phyloP scores from a whole-genome alignment of 208 protist genomes.

The Leishmania lainsoni region DNA sequence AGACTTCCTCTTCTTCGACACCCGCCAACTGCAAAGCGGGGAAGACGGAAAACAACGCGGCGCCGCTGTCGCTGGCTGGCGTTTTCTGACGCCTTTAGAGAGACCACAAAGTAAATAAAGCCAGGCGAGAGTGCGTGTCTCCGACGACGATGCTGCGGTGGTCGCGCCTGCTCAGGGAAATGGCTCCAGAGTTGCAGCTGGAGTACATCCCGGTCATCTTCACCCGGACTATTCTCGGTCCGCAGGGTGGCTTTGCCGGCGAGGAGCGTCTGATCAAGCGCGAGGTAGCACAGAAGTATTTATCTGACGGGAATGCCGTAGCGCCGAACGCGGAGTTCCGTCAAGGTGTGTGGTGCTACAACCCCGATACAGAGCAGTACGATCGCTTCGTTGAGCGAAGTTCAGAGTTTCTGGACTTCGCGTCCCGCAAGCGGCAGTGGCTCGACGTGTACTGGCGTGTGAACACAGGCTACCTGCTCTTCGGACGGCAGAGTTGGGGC shows the following conservation, averaged over 20 bases:
- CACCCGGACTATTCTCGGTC: conserved; percentile 86
- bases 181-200: conserved; percentile 90
- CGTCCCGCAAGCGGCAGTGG: conserved; percentile 91
- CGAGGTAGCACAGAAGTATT: conserved; percentile 83
- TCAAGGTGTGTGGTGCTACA: conserved; percentile 89
- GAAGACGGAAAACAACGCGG: neutral
- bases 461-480: conserved; percentile 92
- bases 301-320: conserved; percentile 72
- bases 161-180: conserved; percentile 64
- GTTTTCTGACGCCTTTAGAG: neutral
- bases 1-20: neutral
- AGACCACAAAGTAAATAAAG: neutral
- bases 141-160: conserved; percentile 64
- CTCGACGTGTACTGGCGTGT: conserved; percentile 93
- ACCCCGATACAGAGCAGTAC: conserved; percentile 84
- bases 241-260: conserved; percentile 87
- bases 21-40: neutral
- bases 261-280: conserved; percentile 93
- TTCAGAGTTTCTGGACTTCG: conserved; percentile 91
- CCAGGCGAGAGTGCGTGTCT: neutral
- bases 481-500: conserved; percentile 89
- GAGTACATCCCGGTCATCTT: conserved; percentile 90
- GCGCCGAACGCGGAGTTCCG: conserved; percentile 68
- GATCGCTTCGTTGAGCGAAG: conserved; percentile 90
- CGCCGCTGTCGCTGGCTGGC: neutral